Base-by-base conservation (phyloP, 352 stramenopile genomes). In the Thraustochytrium sp. region DNA sequence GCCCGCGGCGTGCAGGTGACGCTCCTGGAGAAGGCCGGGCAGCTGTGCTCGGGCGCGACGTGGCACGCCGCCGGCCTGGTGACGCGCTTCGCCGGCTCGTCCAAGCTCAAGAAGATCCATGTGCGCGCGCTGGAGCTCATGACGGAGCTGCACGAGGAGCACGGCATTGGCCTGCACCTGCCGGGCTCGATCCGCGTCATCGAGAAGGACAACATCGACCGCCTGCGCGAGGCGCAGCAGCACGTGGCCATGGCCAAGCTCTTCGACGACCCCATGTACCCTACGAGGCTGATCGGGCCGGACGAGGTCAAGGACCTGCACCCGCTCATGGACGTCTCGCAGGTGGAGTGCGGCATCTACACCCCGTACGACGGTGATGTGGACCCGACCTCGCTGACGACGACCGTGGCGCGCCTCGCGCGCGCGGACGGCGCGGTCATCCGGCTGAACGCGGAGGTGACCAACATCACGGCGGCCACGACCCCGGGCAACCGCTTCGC, bases 61-160 rank as follows among this genome's bases (percentile, higher is more conserved):
- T 87, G 84, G 84, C 84, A 87, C 56, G 84, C 84, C 3, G 84
- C 84, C 3, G 84, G 84, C 13, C 68, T 87, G 5, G 84, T 87
- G 48, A 87, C 84, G 31, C 68, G 84, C 31, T 87, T 87, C 80
- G 84, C 76, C 44, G 78, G 78, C 23, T 85, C 78, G 44, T 63
- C 78, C 53, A 87, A 87, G 51, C 73, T 87, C 23, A 87, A 87
- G 48, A 87, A 87, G 73, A 76, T 87, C 54, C 84, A 87, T 48
- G 73, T 76, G 21, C 78, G 84, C 37, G 72, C 78, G 34, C 54
- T 87, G 31, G 74, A 87, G 31, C 64, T 87, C 55, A 37, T 84
- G 26, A 42, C n/a, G 23, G 75, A 84, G 4, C 40, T 84, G 16
- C 55, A 84, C 55, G 61, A 76, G 11, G 56, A 55, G 31, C n/a